Evolutionary conservation across 805 yeast genomes (phyloP), one percentile per base, ranked within the genome.

Genomic region (Ogataea polymorpha): DNA sequence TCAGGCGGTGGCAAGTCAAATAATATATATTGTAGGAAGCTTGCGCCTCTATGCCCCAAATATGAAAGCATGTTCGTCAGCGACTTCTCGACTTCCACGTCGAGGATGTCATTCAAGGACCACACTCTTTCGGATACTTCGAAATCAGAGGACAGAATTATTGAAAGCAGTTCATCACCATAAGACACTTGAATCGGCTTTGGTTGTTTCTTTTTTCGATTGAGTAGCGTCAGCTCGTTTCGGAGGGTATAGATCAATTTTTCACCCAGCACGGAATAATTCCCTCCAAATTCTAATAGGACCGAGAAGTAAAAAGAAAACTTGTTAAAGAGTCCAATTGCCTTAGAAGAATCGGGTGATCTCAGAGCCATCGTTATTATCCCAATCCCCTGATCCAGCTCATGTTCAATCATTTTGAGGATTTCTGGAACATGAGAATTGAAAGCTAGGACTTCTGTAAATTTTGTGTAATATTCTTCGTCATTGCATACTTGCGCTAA

Each of bases 321-420:
- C n/a, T 37, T 38, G 3, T 43, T 31, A 2, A 58, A 13, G 17
- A 47, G 29, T 0, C 33, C 14, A 4, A 35, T 26, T 2, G 44
- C 45, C 30, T 56, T 61, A 3, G 49, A 40, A 2, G 55, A 32
- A 39, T 62, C 64, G 1, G 67, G 58, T 5, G 65, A 60, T 1
- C 39, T 34, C 3, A 65, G 35, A 1, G 33, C 37, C 17, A 46
- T 44, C 3, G 53, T 46, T 23, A 62, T 29, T 3, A 31, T 16
- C 5, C 44, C 51, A 4, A 58, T 32, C 10, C 49, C 49, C 2
- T 24, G 32, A 16, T 47, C 39, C 3, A 62, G 32, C 7, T 37
- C 46, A 3, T 15, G 29, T 9, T 21, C 36, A n/a, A 34, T 14
- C 9, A 37, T 25, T 20, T 38, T 29, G 6, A 30, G 14, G 18